phyloP scores from a whole-genome alignment of 441 rosid genomes.

The Euphorbia schlechtendalii region DNA sequence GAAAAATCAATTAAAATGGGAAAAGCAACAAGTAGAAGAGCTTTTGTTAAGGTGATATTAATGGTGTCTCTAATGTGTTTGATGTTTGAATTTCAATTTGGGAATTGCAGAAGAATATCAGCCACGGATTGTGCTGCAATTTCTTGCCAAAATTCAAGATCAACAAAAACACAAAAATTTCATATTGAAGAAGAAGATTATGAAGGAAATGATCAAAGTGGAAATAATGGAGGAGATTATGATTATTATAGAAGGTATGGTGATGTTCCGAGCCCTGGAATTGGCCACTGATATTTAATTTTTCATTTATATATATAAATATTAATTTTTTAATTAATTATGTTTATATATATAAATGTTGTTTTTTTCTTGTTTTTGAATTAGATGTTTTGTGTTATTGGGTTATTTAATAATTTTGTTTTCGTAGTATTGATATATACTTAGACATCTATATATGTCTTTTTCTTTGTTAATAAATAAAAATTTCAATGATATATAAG shows the following conservation, averaged over 20 bases:
- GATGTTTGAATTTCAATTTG: constrained; percentile 12
- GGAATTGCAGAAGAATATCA: constrained; percentile 6
- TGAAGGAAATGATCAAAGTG: constrained; percentile 8
- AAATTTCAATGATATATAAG: too few relatives aligned
- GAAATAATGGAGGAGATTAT: constrained; percentile 16
- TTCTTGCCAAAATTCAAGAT: background rate
- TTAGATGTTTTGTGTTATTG: too few relatives aligned
- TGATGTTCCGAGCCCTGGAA: constrained; percentile 31
- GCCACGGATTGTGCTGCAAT: constrained; percentile 13
- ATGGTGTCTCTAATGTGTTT: background rate
- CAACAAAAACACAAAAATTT: background rate
- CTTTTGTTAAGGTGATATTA: background rate
- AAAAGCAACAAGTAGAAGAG: constrained; percentile 1
- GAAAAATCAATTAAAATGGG: background rate
- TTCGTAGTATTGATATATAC: too few relatives aligned
- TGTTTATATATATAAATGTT: too few relatives aligned
- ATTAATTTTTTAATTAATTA: too few relatives aligned
- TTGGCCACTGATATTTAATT: constrained; percentile 19
- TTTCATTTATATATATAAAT: background rate
- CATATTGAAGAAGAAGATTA: constrained; percentile 1
- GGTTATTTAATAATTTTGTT: too few relatives aligned
- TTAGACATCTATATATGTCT: too few relatives aligned
- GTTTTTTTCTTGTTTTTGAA: too few relatives aligned
- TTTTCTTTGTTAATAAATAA: too few relatives aligned
- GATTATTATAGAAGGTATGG: constrained; percentile 31